A percentile compares a stretch with the other conserved stretches of the same genome.
Evolutionary conservation across 2,329 filamentous ascomycete species (phyloP).

Genomic region (Leptographium radiaticola): DNA sequence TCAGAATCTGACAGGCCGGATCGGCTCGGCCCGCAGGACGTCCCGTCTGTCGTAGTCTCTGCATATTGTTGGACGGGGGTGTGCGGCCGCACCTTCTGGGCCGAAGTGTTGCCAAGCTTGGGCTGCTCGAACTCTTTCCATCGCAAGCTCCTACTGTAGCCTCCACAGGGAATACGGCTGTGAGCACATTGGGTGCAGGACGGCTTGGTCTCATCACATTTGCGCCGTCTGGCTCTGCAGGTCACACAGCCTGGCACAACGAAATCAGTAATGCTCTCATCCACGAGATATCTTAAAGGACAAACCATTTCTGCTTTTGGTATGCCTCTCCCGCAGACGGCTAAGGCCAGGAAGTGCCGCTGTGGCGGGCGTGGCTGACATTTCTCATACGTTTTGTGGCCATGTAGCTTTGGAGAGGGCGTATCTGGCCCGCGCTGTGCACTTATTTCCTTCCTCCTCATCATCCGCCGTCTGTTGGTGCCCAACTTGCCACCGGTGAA

Average conservation of each 20-base stretch:
- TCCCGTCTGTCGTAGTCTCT: background rate
- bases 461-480: no score
- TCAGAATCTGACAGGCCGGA: no score
- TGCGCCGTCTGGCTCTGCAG: conserved; percentile 3
- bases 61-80: no score
- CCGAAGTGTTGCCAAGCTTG: background rate
- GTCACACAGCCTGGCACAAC: conserved; percentile 1
- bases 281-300: background rate
- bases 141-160: conserved; percentile 1
- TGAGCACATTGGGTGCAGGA: background rate
- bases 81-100: background rate
- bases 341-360: no score
- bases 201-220: conserved; percentile 5
- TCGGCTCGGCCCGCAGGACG: no score
- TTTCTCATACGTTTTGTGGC: no score
- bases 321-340: background rate
- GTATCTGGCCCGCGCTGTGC: no score
- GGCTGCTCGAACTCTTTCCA: conserved; percentile 2
- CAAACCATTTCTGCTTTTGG: conserved; percentile 4
- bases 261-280: background rate
- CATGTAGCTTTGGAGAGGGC: no score
- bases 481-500: no score
- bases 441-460: no score
- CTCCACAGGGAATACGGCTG: background rate
- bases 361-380: no score